Evolutionary conservation across 1,284 basidiomycete genomes (phyloP), one percentile per base, ranked within the genome.

Genomic region (Caloboletus firmus): DNA sequence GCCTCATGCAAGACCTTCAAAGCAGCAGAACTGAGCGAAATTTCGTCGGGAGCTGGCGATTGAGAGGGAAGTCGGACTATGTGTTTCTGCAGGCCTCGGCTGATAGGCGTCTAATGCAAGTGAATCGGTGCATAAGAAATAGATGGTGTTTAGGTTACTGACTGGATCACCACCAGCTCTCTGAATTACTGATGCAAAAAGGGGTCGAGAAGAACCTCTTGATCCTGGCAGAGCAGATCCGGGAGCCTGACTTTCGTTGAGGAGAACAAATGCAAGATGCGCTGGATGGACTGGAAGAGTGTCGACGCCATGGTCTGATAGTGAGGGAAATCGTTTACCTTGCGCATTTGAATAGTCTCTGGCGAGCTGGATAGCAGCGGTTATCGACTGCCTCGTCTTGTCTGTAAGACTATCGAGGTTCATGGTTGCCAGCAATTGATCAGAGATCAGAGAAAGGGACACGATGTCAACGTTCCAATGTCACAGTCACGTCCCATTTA

Each of bases 301-400:
- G 39, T 59, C 53, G 31, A 30, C 2, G 5, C 1, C 18, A 36
- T 5, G 42, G 24, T 28, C 11, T 3, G 36, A 3, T 15, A 4
- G 24, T 40, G 6, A 55, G 45, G 22, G 2, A 13, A 34, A 5
- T 10, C 18, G 64, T 67, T 56, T 69, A 84, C 86, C 79, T 79
- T 93, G 89, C 1, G 85, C 83, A 66, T 94, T 86, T 11, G 87
- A 79, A 68, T 93, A 84, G 70, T 94, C 91, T 68, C 85, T 91
- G 32, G 92, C 90, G 41, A 91, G 79, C 67, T 93, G 90, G 49
- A 92, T 70, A 2, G 91, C 86, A 43, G 82, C 80, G 42, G 79
- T 70, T 51, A 94, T 64, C 24, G 85, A 79, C 60, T 83, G 76
- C 64, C 84, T 79, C 9, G 91, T 82, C 67, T 87, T 89, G 69